A percentile compares a stretch with the other conserved stretches of the same genome.
These are phyloP conservation scores for Daucus carota DNA, from an alignment of 129 eudicot genomes.

Conservation along the genomic window DH1_v3.0 NC_030384.2:25125001-25125500, in stretches of 20 bases:
- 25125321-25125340: slow-evolving; percentile 15
- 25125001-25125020: slow-evolving; percentile 13
- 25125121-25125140: not conserved
- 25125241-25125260: slow-evolving; percentile 29
- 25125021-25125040: slow-evolving; percentile 29
- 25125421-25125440: slow-evolving; percentile 71
- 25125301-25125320: slow-evolving; percentile 38
- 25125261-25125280: slow-evolving; percentile 17
- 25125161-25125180: slow-evolving; percentile 42
- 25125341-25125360: slow-evolving; percentile 44
- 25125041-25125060: slow-evolving; percentile 26
- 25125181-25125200: slow-evolving; percentile 42
- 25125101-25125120: not conserved
- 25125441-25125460: slow-evolving; percentile 55
- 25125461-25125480: slow-evolving; percentile 66
- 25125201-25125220: slow-evolving; percentile 61
- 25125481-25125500: slow-evolving; percentile 68
- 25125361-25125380: slow-evolving; percentile 49
- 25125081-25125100: not conserved
- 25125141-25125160: slow-evolving; percentile 25
- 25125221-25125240: slow-evolving; percentile 29
- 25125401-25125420: slow-evolving; percentile 58
- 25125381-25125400: slow-evolving; percentile 62
- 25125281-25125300: slow-evolving; percentile 38
- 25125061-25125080: not conserved